Evolutionary conservation across 1,284 basidiomycete species (phyloP), one percentile per base, ranked within the genome.

Genomic region (Pterulicium gracile): DNA sequence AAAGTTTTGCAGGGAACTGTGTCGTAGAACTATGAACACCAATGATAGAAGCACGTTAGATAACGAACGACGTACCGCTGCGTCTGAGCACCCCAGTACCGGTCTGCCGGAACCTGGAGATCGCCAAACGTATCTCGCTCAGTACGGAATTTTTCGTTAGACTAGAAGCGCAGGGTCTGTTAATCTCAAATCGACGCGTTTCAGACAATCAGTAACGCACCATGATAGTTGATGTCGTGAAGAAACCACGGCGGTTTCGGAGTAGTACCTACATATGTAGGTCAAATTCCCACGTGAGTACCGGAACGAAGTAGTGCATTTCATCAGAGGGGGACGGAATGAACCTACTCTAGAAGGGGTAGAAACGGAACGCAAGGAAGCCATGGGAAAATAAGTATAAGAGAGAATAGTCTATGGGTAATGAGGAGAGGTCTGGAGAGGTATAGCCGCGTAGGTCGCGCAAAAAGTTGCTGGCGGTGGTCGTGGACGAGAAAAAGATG

Each of bases 21-120:
- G 36, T 20, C 49, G 47, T 44, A 44, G 3, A 36, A 47, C 27
- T 21, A 41, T 43, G 46, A 13, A 3, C 42, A 40, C 7, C 27
- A 15, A 27, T 20, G 22, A 36, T 24, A 19, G 18, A 21, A 49
- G 41, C 40, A 14, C 23, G 22, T 24, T 32, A 36, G 27, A 32
- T 10, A 10, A 7, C 36, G 36, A n/a, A 43, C 40, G 20, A 57
- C 68, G 18, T 54, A 84, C 86, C 96, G 79, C 66, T 98, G 96
- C 24, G 96, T 99, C 69, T 98, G 96, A 15, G 95, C 95, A 51
- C 96, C 96, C 93, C 95, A 99, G 70, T 98, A 98, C 48, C 86
- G 79, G 60, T 98, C 88, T 18, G 87, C 81, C 34, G 96, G 95
- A 42, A 99, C 96, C 58, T 90, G 75, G 47, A 99, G 79, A 48